phyloP scores from a whole-genome alignment of 2,329 filamentous ascomycete species.

The Colletotrichum tropicicola region DNA sequence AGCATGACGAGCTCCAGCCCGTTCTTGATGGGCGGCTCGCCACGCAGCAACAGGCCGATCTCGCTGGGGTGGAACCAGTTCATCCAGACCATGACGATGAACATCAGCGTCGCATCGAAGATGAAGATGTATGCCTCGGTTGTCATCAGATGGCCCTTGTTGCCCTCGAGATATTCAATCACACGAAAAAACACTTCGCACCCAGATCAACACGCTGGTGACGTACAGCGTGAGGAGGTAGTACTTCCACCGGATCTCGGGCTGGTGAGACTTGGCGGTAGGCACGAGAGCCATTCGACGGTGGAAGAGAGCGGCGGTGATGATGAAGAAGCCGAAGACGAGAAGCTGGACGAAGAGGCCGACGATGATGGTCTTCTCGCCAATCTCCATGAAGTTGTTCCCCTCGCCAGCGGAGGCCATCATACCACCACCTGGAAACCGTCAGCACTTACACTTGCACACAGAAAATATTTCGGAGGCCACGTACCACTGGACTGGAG shows the following conservation, averaged over 20 bases:
- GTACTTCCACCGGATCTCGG: slow-evolving; percentile 37
- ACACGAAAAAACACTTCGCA: slow-evolving; percentile 56
- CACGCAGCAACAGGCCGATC: slow-evolving; percentile 22
- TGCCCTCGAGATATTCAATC: slow-evolving; percentile 55
- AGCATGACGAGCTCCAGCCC: slow-evolving; percentile 17
- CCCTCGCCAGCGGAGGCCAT: slow-evolving; percentile 11
- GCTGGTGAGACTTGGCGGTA: slow-evolving; percentile 30
- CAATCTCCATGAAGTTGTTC: slow-evolving; percentile 35
- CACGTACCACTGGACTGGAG: slow-evolving; percentile 41
- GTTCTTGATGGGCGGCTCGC: slow-evolving; percentile 22
- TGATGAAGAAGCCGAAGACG: slow-evolving; percentile 61
- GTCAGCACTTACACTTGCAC: too few species aligned
- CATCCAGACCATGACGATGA: slow-evolving; percentile 44
- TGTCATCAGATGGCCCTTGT: slow-evolving; percentile 48
- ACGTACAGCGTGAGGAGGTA: slow-evolving; percentile 42
- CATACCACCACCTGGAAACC: slow-evolving; percentile 26
- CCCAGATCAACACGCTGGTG: slow-evolving; percentile 49
- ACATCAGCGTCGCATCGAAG: slow-evolving; percentile 54
- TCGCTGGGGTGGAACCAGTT: slow-evolving; percentile 31
- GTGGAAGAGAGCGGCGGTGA: slow-evolving; percentile 55
- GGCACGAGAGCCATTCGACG: slow-evolving; percentile 29
- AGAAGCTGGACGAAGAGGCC: slow-evolving; percentile 64
- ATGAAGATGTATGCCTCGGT: slow-evolving; percentile 52
- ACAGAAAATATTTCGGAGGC: neutral
- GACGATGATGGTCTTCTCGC: slow-evolving; percentile 57